phyloP scores from a whole-genome alignment of 768 basidiomycete species.

The Dictyophora rubrovolvata region DNA sequence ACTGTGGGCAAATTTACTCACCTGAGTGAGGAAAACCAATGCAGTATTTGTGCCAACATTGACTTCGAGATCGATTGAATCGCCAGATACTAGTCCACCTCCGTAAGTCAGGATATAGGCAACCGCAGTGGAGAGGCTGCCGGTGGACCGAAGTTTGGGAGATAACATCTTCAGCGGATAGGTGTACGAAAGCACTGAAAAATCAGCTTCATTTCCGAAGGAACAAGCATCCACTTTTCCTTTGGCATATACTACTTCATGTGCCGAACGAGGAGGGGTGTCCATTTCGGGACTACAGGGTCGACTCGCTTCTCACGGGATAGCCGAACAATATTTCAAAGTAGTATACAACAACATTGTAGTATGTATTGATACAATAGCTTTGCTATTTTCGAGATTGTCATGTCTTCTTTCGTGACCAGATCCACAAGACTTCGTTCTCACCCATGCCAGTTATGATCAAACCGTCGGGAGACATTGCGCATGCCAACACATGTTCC shows the following conservation, averaged over 20 bases:
- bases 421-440: constrained; percentile 4
- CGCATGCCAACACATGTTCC: constrained; percentile 1
- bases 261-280: neutral
- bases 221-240: constrained; percentile 12
- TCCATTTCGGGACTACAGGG: neutral
- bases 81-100: constrained; percentile 85
- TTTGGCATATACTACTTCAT: constrained; percentile 1
- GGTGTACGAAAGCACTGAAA: constrained; percentile 65
- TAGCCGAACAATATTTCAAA: too few species aligned
- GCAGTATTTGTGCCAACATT: constrained; percentile 44
- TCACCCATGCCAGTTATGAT: neutral
- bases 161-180: constrained; percentile 88
- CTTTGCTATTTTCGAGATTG: neutral
- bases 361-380: neutral
- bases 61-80: constrained; percentile 55
- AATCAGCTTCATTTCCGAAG: constrained; percentile 45
- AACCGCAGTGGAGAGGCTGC: constrained; percentile 30
- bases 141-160: constrained; percentile 35
- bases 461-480: constrained; percentile 1
- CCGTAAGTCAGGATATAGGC: constrained; percentile 84
- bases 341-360: neutral
- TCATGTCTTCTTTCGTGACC: neutral
- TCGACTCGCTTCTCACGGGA: too few species aligned
- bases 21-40: constrained; percentile 80
- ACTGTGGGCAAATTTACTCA: constrained; percentile 24